Evolutionary conservation across 1,139 yeast genomes (phyloP).

Genomic region (Geotrichum carabidarum): DNA sequence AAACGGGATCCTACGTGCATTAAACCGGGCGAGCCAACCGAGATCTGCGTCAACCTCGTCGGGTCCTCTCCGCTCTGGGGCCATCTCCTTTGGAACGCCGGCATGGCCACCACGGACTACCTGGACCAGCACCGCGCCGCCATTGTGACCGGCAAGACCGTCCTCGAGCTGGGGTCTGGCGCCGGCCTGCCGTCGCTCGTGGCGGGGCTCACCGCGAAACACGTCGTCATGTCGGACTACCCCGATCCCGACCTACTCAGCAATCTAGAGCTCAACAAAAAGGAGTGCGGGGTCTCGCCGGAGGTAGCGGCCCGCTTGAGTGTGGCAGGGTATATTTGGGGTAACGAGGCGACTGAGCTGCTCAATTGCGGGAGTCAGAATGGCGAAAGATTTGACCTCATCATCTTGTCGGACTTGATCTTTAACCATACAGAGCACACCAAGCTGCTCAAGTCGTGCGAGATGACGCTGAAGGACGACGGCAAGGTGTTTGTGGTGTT

Average conservation of each 20-base stretch:
- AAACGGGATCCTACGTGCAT: constrained; percentile 43
- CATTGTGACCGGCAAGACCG: constrained; percentile 55
- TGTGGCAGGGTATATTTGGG: constrained; percentile 89
- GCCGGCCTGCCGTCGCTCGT: constrained; percentile 81
- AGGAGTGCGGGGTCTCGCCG: constrained; percentile 2
- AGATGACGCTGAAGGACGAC: constrained; percentile 49
- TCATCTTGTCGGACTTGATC: constrained; percentile 80
- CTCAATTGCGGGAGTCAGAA: constrained; percentile 24
- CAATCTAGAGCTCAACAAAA: constrained; percentile 48
- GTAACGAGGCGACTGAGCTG: constrained; percentile 55
- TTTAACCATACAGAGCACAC: constrained; percentile 91
- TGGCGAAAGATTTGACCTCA: constrained; percentile 61
- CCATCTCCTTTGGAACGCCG: constrained; percentile 91
- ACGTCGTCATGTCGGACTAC: constrained; percentile 78
- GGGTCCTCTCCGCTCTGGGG: constrained; percentile 96
- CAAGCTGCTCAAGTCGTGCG: constrained; percentile 66
- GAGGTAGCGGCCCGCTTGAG: constrained; percentile 27
- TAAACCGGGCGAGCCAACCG: constrained; percentile 38
- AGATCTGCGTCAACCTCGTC: constrained; percentile 62
- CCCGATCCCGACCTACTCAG: constrained; percentile 81
- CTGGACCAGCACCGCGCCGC: constrained; percentile 57
- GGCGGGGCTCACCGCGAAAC: constrained; percentile 60
- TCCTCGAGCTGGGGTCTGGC: constrained; percentile 88
- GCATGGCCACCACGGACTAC: constrained; percentile 76
- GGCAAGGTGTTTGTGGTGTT: constrained; percentile 85